Evolutionary conservation across 441 rosid species (phyloP).

Genomic region (Geranium incanum): DNA sequence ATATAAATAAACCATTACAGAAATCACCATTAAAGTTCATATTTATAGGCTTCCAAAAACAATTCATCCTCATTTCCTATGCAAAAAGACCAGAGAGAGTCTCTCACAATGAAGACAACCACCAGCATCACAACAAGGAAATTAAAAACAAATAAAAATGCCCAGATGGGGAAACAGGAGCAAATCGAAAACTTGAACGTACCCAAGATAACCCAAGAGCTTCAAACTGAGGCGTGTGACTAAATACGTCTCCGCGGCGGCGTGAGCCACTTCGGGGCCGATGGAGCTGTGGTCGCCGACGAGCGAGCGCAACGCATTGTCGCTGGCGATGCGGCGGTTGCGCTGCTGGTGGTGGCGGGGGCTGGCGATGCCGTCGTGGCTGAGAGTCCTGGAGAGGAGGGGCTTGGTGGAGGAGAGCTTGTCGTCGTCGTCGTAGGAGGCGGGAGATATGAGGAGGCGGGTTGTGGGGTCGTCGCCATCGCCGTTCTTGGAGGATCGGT

Average conservation of each 20-base stretch:
- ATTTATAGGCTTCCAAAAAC: not conserved
- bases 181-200: slow-evolving; percentile 7
- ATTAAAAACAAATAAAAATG: not conserved
- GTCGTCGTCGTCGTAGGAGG: not conserved
- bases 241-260: slow-evolving; percentile 55
- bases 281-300: not conserved
- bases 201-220: slow-evolving; percentile 71
- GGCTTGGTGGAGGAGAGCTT: slow-evolving; percentile 1
- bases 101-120: not conserved
- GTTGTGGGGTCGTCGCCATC: not conserved
- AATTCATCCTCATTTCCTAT: not conserved
- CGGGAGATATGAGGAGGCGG: not conserved
- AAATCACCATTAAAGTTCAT: not conserved
- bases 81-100: not conserved
- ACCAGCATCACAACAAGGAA: not conserved
- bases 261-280: slow-evolving; percentile 42
- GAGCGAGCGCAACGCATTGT: not conserved
- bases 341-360: not conserved
- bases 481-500: not conserved
- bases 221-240: slow-evolving; percentile 57
- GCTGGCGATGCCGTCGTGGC: not conserved
- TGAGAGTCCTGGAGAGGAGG: not conserved
- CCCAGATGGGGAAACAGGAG: not conserved
- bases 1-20: not conserved
- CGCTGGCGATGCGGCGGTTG: not conserved